phyloP scores from a whole-genome alignment of 106 monocot genomes.

The Dioscorea dumetorum region DNA sequence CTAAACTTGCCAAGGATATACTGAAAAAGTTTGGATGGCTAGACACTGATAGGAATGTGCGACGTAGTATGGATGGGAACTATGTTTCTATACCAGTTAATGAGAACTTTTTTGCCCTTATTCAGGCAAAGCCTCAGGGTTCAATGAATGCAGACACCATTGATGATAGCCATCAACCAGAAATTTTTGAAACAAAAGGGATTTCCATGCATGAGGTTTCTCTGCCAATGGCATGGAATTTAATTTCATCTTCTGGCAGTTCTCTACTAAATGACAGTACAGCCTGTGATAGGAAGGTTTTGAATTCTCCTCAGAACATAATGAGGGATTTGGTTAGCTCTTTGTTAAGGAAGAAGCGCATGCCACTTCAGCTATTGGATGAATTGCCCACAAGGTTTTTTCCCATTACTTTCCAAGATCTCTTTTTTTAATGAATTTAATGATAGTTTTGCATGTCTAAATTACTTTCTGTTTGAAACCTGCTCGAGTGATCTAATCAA shows the following conservation, averaged over 20 bases:
- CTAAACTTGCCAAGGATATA: slow-evolving; percentile 78
- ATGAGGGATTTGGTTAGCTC: slow-evolving; percentile 61
- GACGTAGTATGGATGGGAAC: slow-evolving; percentile 39
- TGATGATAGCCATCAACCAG: slow-evolving; percentile 7
- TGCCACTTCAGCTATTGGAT: slow-evolving; percentile 36
- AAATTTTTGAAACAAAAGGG: slow-evolving; percentile 8
- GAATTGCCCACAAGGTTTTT: slow-evolving; percentile 79
- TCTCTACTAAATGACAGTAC: slow-evolving; percentile 32
- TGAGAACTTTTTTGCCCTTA: slow-evolving; percentile 26
- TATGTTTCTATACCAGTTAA: slow-evolving; percentile 61
- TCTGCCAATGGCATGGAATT: slow-evolving; percentile 19
- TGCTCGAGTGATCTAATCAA: too few species aligned
- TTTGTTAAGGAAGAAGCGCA: slow-evolving; percentile 45
- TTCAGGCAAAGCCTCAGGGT: slow-evolving; percentile 16
- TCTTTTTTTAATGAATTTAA: too few species aligned
- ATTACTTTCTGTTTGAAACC: too few species aligned
- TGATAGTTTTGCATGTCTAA: too few species aligned
- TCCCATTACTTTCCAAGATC: not conserved
- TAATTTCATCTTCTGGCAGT: slow-evolving; percentile 43
- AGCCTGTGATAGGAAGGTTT: slow-evolving; percentile 22
- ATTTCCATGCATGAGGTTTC: slow-evolving; percentile 30
- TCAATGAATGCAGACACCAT: slow-evolving; percentile 8
- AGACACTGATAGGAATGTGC: slow-evolving; percentile 66
- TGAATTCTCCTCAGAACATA: slow-evolving; percentile 47
- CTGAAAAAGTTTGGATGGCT: slow-evolving; percentile 80